These are phyloP conservation scores for Modicella reniformis DNA, from an alignment of 371 early-diverging fungal genomes.

Conservation along the genomic window DNA sequence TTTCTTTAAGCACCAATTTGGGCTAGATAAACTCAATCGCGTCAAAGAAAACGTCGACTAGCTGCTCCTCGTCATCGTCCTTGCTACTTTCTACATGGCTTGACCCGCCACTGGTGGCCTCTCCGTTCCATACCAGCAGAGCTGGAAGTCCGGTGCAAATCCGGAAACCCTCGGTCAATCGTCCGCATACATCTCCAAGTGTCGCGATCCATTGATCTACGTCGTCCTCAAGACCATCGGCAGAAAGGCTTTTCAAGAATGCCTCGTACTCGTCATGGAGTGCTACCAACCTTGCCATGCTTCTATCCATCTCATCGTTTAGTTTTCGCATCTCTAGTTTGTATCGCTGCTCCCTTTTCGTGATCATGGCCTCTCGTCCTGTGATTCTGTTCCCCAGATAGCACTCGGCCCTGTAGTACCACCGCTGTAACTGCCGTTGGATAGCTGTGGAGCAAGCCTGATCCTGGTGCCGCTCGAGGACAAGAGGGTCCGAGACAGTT, in stretches of 20 bases:
- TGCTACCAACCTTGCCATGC: neutral
- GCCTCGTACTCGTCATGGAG: slow-evolving; percentile 1
- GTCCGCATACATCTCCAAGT: no score
- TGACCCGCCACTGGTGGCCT: no score
- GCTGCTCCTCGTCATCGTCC: neutral
- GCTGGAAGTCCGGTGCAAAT: no score
- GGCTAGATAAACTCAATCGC: neutral
- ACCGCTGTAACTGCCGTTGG: neutral
- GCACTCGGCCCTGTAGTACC: neutral
- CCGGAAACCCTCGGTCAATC: no score
- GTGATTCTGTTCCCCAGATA: neutral
- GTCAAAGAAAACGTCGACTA: neutral
- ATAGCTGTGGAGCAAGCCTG: neutral
- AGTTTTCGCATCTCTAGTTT: neutral
- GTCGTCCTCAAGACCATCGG: neutral
- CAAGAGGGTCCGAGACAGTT: neutral
- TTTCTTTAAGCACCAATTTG: no score
- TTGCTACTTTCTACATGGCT: neutral
- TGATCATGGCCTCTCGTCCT: neutral
- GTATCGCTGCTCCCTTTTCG: neutral
- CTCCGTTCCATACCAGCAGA: no score
- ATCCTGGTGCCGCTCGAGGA: slow-evolving; percentile 10
- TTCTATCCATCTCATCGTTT: slow-evolving; percentile 1
- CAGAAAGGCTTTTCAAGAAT: neutral
- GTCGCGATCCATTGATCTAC: no score